Evolutionary conservation across 441 rosid genomes (phyloP).

Genomic region (Arabidopsis hybrid): DNA sequence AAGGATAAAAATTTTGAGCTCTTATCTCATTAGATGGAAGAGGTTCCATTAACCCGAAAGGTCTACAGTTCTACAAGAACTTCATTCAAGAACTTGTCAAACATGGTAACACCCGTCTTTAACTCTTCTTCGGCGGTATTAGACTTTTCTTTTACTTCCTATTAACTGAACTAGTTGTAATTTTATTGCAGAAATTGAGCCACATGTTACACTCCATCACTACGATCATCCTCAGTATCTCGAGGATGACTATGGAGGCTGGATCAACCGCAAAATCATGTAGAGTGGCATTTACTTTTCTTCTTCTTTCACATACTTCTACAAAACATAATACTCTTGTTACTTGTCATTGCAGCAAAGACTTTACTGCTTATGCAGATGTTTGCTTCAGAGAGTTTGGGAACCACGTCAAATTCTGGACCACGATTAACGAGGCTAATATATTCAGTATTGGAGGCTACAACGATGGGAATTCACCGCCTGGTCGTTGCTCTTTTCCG

Average conservation of each 20-base stretch:
- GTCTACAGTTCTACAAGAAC: constrained; percentile 64
- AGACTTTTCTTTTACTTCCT: not conserved
- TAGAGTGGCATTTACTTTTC: constrained; percentile 27
- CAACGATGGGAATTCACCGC: constrained; percentile 54
- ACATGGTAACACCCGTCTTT: constrained; percentile 49
- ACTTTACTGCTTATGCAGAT: constrained; percentile 69
- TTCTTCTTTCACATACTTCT: not conserved
- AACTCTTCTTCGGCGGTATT: not conserved
- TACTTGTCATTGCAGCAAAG: constrained; percentile 50
- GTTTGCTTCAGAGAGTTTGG: constrained; percentile 75
- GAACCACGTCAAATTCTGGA: constrained; percentile 59
- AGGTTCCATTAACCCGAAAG: constrained; percentile 44
- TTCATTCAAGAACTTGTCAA: constrained; percentile 60
- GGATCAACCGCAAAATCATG: constrained; percentile 62
- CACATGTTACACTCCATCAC: constrained; percentile 64
- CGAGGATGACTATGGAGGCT: constrained; percentile 80
- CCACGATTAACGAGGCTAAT: constrained; percentile 71
- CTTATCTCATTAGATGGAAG: not conserved
- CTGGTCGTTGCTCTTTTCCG: constrained; percentile 52
- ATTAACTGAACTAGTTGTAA: not conserved
- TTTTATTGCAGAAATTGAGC: constrained; percentile 59
- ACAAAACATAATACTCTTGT: not conserved
- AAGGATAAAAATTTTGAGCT: not conserved
- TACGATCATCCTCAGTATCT: constrained; percentile 67
- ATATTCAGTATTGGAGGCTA: constrained; percentile 56